Percentiles rank a stretch among this genome's conserved stretches.
These are phyloP conservation scores for Suillus placidus DNA, from an alignment of 768 basidiomycete genomes.

Conservation along the genomic window DNA sequence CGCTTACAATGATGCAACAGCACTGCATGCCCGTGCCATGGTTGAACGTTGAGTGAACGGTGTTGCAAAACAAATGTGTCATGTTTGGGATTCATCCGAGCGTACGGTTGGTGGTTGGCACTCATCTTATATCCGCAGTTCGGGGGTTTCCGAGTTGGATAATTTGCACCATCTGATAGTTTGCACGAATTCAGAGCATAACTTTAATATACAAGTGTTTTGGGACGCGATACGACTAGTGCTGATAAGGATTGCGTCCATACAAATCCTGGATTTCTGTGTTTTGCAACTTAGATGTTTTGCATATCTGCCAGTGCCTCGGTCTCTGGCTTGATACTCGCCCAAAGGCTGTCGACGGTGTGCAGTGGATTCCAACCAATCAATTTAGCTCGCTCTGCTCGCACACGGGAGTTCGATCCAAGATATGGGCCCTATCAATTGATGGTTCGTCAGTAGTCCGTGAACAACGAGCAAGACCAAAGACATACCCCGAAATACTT, in stretches of 20 bases:
- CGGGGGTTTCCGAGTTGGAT: too few relatives aligned
- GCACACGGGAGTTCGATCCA: conserved; percentile 24
- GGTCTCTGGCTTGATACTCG: conserved; percentile 23
- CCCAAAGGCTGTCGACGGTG: conserved; percentile 28
- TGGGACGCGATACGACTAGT: background rate
- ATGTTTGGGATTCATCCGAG: background rate
- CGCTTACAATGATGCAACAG: too few relatives aligned
- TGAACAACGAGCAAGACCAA: background rate
- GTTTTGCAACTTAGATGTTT: background rate
- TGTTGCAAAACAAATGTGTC: background rate
- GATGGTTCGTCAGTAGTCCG: background rate
- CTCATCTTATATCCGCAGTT: too few relatives aligned
- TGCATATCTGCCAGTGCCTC: conserved; percentile 23
- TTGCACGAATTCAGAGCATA: background rate
- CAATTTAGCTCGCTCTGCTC: conserved; percentile 22
- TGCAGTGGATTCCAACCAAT: conserved; percentile 32
- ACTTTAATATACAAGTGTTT: background rate
- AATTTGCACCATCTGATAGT: background rate
- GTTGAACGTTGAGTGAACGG: too few relatives aligned
- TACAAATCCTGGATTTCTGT: background rate
- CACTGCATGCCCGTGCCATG: too few relatives aligned
- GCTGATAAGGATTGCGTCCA: background rate
- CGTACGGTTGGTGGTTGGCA: too few relatives aligned
- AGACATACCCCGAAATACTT: conserved; percentile 21
- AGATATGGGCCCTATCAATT: conserved; percentile 17